phyloP scores from a whole-genome alignment of 108 stramenopile species.

The Mediolabrus comicus region DNA sequence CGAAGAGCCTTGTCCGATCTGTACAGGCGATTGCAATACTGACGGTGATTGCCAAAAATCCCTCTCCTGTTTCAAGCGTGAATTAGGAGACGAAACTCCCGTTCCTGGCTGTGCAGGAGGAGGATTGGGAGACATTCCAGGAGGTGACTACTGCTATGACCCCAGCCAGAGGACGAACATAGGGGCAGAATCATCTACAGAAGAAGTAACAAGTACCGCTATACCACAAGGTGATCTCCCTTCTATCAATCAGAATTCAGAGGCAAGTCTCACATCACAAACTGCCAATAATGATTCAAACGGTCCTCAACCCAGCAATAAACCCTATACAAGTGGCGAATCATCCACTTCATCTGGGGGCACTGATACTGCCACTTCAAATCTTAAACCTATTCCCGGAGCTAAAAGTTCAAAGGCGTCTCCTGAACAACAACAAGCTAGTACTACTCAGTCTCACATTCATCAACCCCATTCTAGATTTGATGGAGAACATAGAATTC shows the following conservation, averaged over 20 bases:
- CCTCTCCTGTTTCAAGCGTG: slow-evolving; percentile 19
- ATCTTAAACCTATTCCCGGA: neutral
- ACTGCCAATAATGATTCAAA: neutral
- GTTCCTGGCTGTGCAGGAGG: slow-evolving; percentile 38
- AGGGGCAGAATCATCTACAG: neutral
- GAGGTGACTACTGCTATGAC: slow-evolving; percentile 43
- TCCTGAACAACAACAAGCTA: neutral
- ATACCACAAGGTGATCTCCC: neutral
- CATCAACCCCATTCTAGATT: neutral
- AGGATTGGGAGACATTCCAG: slow-evolving; percentile 37
- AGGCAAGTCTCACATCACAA: neutral
- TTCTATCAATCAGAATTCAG: neutral
- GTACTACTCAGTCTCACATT: neutral
- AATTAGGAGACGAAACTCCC: slow-evolving; percentile 8
- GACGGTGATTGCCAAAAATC: slow-evolving; percentile 27
- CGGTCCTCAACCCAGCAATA: neutral
- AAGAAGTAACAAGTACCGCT: neutral
- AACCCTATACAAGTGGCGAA: too few species aligned
- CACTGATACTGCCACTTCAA: neutral
- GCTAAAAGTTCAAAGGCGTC: neutral
- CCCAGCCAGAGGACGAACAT: neutral
- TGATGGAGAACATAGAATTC: too few species aligned
- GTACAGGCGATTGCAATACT: slow-evolving; percentile 35
- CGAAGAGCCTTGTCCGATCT: slow-evolving; percentile 27
- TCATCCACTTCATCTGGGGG: neutral